phyloP scores from a whole-genome alignment of 176 grass and related monocot species.

The Poa annua region DNA sequence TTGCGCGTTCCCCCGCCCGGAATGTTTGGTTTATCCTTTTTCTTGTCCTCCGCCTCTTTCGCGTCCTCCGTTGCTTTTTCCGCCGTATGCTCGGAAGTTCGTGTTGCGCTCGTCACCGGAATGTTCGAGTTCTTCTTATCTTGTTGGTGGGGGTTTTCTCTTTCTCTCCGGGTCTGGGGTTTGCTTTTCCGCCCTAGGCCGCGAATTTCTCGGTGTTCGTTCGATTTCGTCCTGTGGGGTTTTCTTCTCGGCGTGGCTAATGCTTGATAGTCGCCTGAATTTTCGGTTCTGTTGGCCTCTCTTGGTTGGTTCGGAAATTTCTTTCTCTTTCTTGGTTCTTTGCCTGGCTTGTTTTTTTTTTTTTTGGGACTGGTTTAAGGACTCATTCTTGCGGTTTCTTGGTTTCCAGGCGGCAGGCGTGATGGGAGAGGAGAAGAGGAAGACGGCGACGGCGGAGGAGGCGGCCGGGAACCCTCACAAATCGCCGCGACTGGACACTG shows the following conservation, averaged over 20 bases:
- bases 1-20: not conserved
- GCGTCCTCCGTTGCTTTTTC: not conserved
- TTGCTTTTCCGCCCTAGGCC: not conserved
- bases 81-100: not conserved
- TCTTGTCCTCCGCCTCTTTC: not conserved
- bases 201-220: not conserved
- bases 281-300: not conserved
- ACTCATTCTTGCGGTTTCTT: slow-evolving; percentile 2
- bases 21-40: not conserved
- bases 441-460: not conserved
- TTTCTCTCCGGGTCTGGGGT: not conserved
- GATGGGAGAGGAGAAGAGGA: slow-evolving; percentile 41
- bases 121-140: not conserved
- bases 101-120: not conserved
- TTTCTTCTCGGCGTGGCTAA: not conserved
- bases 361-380: not conserved
- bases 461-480: slow-evolving; percentile 33
- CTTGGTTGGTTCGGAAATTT: no score
- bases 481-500: not conserved
- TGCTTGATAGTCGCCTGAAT: not conserved
- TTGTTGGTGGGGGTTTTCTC: not conserved
- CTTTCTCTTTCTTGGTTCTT: not conserved
- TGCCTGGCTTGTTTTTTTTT: not conserved
- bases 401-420: slow-evolving; percentile 22
- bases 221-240: not conserved